Conservation (phyloP, 2,329 filamentous ascomycete species). For the Boeremia exigua region DNA sequence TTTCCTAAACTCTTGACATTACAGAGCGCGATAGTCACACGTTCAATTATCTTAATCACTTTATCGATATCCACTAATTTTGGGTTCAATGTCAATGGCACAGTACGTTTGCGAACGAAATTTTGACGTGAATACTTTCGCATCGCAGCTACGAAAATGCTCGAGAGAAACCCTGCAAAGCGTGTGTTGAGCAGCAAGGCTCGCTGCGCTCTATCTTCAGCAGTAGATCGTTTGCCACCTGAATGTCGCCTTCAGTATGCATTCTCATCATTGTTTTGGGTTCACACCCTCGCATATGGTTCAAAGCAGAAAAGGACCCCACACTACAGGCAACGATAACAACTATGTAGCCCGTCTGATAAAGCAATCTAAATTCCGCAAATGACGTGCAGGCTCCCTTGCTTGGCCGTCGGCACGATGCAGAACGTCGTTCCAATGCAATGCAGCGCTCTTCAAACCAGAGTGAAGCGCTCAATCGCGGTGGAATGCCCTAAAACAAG, state of each 20-base stretch:
- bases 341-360: background rate
- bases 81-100: too few relatives aligned
- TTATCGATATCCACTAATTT: too few relatives aligned
- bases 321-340: background rate
- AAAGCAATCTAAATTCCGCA: slow-evolving; percentile 6
- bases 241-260: too few relatives aligned
- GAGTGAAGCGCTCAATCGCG: background rate
- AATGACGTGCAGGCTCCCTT: slow-evolving; percentile 8
- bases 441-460: background rate
- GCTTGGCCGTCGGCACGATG: background rate
- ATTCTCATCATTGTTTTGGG: too few relatives aligned
- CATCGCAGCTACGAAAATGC: too few relatives aligned
- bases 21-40: background rate
- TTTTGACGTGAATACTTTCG: too few relatives aligned
- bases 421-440: background rate
- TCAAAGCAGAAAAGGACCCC: background rate
- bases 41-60: background rate
- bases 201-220: too few relatives aligned
- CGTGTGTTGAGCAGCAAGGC: too few relatives aligned
- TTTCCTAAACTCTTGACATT: background rate
- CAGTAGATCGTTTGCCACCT: too few relatives aligned
- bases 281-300: background rate
- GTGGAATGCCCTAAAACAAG: background rate
- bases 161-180: too few relatives aligned
- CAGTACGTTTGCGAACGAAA: too few relatives aligned